Conservation (phyloP, 1,284 basidiomycete genomes). For the Porogramme epimiltina region DNA sequence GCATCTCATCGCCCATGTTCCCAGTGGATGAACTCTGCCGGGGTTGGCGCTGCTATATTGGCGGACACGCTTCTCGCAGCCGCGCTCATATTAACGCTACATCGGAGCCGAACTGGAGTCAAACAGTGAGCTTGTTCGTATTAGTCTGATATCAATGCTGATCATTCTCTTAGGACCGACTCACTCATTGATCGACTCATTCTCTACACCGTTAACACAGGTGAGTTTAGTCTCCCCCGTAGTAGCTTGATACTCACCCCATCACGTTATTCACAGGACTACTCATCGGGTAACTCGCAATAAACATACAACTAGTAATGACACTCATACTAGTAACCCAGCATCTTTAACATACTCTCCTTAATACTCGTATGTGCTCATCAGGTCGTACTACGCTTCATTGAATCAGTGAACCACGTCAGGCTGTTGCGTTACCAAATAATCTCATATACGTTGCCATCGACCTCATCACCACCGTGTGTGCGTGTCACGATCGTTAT, state of each 20-base stretch:
- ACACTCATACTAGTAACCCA: not conserved
- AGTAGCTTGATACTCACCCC: not conserved
- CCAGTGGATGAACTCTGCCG: conserved; percentile 8
- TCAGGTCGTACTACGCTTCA: not conserved
- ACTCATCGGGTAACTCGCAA: not conserved
- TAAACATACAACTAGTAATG: too few species aligned
- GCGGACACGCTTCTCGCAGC: conserved; percentile 17
- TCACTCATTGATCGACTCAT: conserved; percentile 17
- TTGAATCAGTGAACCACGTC: not conserved
- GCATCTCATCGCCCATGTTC: too few species aligned
- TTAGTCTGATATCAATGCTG: not conserved
- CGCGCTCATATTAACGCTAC: conserved; percentile 13
- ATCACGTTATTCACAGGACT: not conserved
- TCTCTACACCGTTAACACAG: conserved; percentile 19
- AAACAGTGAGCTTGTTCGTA: conserved; percentile 2
- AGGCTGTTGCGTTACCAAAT: conserved; percentile 17
- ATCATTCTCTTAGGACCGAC: conserved; percentile 5
- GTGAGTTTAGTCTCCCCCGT: not conserved
- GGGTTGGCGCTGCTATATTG: conserved; percentile 16
- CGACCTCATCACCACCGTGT: conserved; percentile 17
- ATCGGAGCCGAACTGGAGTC: conserved; percentile 15
- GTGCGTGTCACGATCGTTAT: not conserved
- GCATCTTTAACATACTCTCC: conserved; percentile 16
- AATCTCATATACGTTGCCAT: conserved; percentile 16
- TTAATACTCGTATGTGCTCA: conserved; percentile 11